A percentile compares a stretch with the other conserved stretches of the same genome.
Conservation (phyloP, 768 basidiomycete genomes). For the Tricholoma furcatifolium region DNA sequence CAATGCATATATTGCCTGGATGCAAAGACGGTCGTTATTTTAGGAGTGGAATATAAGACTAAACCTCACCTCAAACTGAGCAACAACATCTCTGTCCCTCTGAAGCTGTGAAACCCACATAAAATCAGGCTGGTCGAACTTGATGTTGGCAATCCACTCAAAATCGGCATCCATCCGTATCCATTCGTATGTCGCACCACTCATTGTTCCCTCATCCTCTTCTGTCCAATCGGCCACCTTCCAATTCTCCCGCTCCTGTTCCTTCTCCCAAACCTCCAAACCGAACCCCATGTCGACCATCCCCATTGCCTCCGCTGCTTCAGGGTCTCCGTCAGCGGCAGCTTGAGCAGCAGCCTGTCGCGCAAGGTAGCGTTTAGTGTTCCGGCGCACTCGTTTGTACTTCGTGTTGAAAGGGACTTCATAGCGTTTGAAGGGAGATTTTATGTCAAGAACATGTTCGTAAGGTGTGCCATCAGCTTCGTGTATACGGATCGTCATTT, state of each 20-base stretch:
- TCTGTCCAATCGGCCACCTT: conserved; percentile 98
- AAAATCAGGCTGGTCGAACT: conserved; percentile 94
- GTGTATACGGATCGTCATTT: conserved; percentile 98
- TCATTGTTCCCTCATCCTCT: conserved; percentile 91
- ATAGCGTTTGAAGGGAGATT: conserved; percentile 84
- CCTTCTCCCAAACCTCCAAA: conserved; percentile 94
- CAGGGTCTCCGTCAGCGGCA: conserved; percentile 87
- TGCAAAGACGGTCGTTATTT: background rate
- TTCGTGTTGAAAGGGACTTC: conserved; percentile 99
- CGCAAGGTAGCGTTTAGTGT: conserved; percentile 94
- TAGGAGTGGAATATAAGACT: background rate
- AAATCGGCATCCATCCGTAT: conserved; percentile 98
- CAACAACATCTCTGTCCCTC: conserved; percentile 93
- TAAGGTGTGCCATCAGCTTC: conserved; percentile 99
- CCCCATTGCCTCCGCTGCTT: conserved; percentile 91
- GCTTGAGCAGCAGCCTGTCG: conserved; percentile 91
- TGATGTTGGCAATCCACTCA: conserved; percentile 95
- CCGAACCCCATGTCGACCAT: conserved; percentile 95
- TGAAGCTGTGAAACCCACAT: conserved; percentile 99
- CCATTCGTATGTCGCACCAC: conserved; percentile 98
- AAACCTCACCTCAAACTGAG: conserved; percentile 84
- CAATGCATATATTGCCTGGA: conserved; percentile 87
- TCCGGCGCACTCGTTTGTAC: conserved; percentile 93
- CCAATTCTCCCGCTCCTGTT: conserved; percentile 90
- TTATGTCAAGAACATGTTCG: conserved; percentile 95